Evolutionary conservation across 139 green algal genomes (phyloP).

Genomic region (Asterochloris sp.): DNA sequence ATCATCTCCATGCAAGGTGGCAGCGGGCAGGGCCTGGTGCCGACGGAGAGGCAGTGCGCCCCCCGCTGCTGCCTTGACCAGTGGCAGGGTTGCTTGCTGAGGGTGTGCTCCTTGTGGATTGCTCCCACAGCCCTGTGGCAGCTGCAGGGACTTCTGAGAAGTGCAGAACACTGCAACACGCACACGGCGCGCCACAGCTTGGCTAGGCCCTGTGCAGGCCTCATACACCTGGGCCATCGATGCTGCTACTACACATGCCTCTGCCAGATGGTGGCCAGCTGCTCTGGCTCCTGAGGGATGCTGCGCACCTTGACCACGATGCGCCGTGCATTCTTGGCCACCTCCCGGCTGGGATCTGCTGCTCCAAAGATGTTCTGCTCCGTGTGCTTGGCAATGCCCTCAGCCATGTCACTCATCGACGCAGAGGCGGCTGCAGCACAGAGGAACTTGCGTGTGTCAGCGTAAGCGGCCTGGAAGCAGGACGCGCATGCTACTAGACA

Average conservation of each 20-base stretch:
- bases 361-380: slow-evolving; percentile 16
- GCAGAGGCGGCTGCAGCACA: slow-evolving; percentile 12
- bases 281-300: no score
- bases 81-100: no score
- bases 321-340: slow-evolving; percentile 17
- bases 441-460: background rate
- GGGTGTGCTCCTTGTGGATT: background rate
- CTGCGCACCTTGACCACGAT: slow-evolving; percentile 36
- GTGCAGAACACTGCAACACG: background rate
- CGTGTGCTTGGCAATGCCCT: slow-evolving; percentile 11
- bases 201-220: background rate
- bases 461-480: no score
- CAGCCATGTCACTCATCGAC: slow-evolving; percentile 17
- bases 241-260: background rate
- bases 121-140: background rate
- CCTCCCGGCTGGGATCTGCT: slow-evolving; percentile 19
- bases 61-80: no score
- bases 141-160: background rate
- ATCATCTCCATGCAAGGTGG: no score
- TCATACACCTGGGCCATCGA: background rate
- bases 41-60: no score
- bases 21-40: no score
- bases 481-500: no score
- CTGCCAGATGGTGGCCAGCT: no score
- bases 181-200: background rate